Evolutionary conservation across 768 basidiomycete genomes (phyloP).

Genomic region (Ramaria rubella): DNA sequence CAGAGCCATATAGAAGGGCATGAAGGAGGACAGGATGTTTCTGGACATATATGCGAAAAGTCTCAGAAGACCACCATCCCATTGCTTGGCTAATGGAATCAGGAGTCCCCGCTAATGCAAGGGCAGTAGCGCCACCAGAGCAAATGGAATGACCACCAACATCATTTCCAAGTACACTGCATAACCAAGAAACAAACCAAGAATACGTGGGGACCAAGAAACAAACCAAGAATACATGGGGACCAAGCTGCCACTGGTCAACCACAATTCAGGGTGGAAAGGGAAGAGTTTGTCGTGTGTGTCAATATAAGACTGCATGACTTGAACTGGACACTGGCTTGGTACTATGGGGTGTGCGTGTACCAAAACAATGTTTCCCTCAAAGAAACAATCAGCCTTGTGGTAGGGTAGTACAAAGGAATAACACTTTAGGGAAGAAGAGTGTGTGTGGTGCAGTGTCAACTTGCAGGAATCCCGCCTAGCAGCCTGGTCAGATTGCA

Average conservation of each 20-base stretch:
- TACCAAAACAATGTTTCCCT: conserved; percentile 16
- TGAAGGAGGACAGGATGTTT: too few species aligned
- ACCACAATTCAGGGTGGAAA: conserved; percentile 5
- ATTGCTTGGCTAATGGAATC: too few species aligned
- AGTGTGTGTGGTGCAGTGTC: conserved; percentile 12
- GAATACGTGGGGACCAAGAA: too few species aligned
- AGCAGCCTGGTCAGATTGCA: conserved; percentile 11
- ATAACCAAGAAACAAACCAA: background rate
- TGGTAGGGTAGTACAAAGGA: conserved; percentile 29
- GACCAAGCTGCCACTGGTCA: background rate
- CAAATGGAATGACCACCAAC: conserved; percentile 7
- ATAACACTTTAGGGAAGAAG: background rate
- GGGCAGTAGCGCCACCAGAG: background rate
- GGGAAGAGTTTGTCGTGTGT: too few species aligned
- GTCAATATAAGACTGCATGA: too few species aligned
- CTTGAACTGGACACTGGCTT: too few species aligned
- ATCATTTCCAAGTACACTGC: background rate
- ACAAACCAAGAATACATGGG: background rate
- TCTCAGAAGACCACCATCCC: too few species aligned
- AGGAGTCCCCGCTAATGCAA: too few species aligned
- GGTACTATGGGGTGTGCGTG: background rate
- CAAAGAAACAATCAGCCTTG: conserved; percentile 27
- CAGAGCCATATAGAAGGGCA: too few species aligned
- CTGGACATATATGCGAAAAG: too few species aligned
- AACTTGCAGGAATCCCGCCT: conserved; percentile 18